Evolutionary conservation across 768 basidiomycete genomes (phyloP), one percentile per base, ranked within the genome.

Genomic region (Hypholoma sublateritium): DNA sequence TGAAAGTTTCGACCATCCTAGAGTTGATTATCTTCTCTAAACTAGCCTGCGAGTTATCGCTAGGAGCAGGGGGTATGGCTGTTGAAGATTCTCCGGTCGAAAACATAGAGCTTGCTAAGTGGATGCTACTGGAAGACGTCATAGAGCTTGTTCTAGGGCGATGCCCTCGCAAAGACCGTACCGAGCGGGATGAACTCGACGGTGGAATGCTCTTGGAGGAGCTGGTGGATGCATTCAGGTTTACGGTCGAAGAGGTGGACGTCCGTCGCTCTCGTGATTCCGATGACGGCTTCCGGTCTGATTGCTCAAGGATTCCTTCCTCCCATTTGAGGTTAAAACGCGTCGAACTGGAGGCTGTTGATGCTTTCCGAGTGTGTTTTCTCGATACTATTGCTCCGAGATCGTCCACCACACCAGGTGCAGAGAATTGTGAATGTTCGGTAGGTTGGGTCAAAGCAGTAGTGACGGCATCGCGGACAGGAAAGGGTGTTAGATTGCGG

Each of bases 401-500:
- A 69, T 92, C 91, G 67, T 93, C 89, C 3, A 86, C 80, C 77
- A 25, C 52, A 13, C 85, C 83, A 63, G 80, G 72, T 7, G 78
- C 66, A 1, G 77, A 81, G 61, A 85, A 84, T 59, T 88, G 85
- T 3, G 84, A 73, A 54, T 81, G 80, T 65, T 84, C 81, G 9
- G 82, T 77, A 11, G 89, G 88, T 64, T 88, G 84, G 16, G 79
- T 76, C 51, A 93, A 77, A 17, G 90, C 89, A 21, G 89, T 88
- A 17, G 91, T 85, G 59, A 91, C 78, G 5, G 86, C 80, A 69
- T 93, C 91, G 35, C 91, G 85, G 51, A 83, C 83, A 34, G 91
- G 91, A 68, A 91, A 93, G 1, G 89, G 89, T n/a, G 91, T 89
- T 36, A 93, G 74, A 67, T 93, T 93, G 59, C 85, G 83, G 62